Evolutionary conservation across 805 yeast species (phyloP), one percentile per base, ranked within the genome.

Genomic region (Yamadazyma kitorensis): DNA sequence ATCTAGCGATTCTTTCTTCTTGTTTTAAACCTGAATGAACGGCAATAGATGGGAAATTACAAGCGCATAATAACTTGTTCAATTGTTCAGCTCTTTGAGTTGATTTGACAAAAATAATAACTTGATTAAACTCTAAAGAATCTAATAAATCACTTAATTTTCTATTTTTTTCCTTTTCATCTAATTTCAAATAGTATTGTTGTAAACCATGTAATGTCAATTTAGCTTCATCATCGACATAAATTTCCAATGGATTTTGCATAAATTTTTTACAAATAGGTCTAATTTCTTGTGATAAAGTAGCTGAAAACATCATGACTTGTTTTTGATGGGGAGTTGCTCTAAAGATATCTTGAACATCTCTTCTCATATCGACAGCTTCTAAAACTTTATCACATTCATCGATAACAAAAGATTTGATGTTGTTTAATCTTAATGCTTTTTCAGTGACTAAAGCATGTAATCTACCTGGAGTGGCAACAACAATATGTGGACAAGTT

Each of bases 291-390:
- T 78, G 86, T 30, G 95, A 80, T 52, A 91, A 75, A 37, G 98
- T 91, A 48, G 98, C 98, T 41, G 96, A 85, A 67, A 91, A 91
- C 96, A 91, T 91, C 98, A 93, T 89, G 37, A 93, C 98, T 72
- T 91, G 98, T 69, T 91, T 91, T 63, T 91, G 96, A 68, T 86
- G 95, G 48, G 98, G 98, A 33, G 98, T 91, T 42, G 86, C 86
- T 65, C 96, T 82, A 80, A 93, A 91, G 47, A 93, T 85, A 60
- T 91, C 98, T 74, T 91, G 98, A 40, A 91, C 96, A 59, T 91
- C 98, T 64, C 96, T 82, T 75, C 98, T 86, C 98, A 91, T 91
- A 54, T 84, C 94, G 54, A 82, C 55, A 36, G 80, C 71, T 71
- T 93, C 98, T 63, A 91, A 76, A 37, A 91, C 98, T 70, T 89